These are phyloP conservation scores for Fraxinus latifolia DNA, from an alignment of 305 asterid genomes.

Conservation along the genomic window DNA sequence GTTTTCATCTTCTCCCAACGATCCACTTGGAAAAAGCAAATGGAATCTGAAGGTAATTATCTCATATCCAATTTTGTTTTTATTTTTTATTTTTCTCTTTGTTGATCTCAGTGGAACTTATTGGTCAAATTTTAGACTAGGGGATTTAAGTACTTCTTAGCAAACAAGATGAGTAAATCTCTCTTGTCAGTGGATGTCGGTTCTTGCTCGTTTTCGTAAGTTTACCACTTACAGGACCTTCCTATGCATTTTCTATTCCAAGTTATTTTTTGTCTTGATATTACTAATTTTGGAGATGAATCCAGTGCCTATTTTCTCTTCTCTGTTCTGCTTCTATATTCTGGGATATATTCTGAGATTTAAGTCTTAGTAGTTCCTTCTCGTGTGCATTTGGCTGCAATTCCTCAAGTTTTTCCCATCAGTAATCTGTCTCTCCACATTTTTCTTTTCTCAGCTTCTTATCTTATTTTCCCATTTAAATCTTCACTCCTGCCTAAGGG, in stretches of 20 bases:
- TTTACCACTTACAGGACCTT: slow-evolving; percentile 10
- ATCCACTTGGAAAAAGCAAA: slow-evolving; percentile 82
- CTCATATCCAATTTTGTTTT: slow-evolving; percentile 7
- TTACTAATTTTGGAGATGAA: slow-evolving; percentile 4
- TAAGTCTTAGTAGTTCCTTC: not conserved
- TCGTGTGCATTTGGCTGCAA: slow-evolving; percentile 8
- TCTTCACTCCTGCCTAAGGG: not conserved
- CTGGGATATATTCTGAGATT: not conserved
- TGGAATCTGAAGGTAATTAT: slow-evolving; percentile 93
- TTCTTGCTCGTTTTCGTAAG: not conserved
- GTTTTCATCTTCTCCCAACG: slow-evolving; percentile 77
- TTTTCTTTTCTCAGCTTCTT: not conserved
- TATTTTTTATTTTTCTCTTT: not conserved
- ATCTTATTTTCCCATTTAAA: not conserved
- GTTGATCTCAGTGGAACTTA: slow-evolving; percentile 1
- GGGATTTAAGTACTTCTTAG: slow-evolving; percentile 14
- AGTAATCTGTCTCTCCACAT: not conserved
- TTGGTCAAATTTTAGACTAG: slow-evolving; percentile 1
- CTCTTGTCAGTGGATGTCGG: not conserved
- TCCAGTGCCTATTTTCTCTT: not conserved
- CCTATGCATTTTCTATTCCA: not conserved
- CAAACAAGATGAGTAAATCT: not conserved
- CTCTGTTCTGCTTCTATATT: not conserved
- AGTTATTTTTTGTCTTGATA: not conserved
- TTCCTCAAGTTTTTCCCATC: not conserved